These are phyloP conservation scores for Candida pseudoglaebosa DNA, from an alignment of 805 yeast species.

Conservation along the genomic window DNA sequence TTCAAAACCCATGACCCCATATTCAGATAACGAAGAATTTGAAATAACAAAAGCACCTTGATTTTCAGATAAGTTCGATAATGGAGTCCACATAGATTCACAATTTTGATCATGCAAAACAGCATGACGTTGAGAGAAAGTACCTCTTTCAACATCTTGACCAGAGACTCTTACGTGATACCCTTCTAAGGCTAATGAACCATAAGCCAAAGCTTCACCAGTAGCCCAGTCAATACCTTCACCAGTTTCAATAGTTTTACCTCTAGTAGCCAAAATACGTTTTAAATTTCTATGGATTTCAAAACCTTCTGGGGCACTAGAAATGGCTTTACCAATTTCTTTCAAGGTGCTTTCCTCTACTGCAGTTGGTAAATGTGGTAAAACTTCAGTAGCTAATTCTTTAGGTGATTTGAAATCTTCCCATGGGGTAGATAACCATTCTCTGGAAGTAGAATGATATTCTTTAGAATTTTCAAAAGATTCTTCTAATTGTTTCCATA, in stretches of 20 bases:
- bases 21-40: slow-evolving; percentile 95
- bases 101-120: slow-evolving; percentile 93
- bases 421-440: slow-evolving; percentile 99
- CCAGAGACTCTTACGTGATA: slow-evolving; percentile 96
- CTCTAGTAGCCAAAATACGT: slow-evolving; percentile 86
- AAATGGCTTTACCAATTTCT: slow-evolving; percentile 71
- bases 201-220: slow-evolving; percentile 98
- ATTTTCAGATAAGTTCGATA: slow-evolving; percentile 69
- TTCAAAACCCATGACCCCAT: slow-evolving; percentile 99
- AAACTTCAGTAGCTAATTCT: slow-evolving; percentile 90
- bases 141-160: slow-evolving; percentile 99
- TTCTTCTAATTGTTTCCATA: slow-evolving; percentile 91
- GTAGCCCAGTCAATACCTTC: slow-evolving; percentile 99
- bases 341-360: slow-evolving; percentile 68
- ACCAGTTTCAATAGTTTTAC: slow-evolving; percentile 82
- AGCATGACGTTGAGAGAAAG: slow-evolving; percentile 99
- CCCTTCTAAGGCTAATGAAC: slow-evolving; percentile 88
- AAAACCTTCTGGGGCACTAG: slow-evolving; percentile 83
- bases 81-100: slow-evolving; percentile 80
- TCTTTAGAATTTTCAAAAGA: slow-evolving; percentile 86
- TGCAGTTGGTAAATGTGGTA: slow-evolving; percentile 95
- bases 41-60: slow-evolving; percentile 86
- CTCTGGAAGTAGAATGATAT: slow-evolving; percentile 85
- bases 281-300: slow-evolving; percentile 92
- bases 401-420: slow-evolving; percentile 97